These are phyloP conservation scores for Posidonia oceanica DNA, from an alignment of 116 monocot species.

Conservation along the genomic window DNA sequence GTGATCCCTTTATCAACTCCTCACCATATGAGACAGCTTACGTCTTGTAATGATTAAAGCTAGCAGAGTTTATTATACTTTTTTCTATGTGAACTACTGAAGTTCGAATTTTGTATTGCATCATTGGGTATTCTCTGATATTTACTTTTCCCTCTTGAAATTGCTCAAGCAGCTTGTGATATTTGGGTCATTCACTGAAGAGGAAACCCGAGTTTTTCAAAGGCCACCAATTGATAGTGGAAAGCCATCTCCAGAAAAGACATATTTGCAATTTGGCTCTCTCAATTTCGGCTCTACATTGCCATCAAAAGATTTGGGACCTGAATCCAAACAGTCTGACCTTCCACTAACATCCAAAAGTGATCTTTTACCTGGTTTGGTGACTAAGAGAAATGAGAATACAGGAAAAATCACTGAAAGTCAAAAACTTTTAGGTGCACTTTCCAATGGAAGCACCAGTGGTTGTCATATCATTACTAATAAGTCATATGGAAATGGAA, in stretches of 20 bases:
- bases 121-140: no score
- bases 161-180: slow-evolving; percentile 43
- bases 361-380: not conserved
- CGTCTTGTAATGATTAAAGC: no score
- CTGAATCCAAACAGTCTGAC: slow-evolving; percentile 10
- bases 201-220: slow-evolving; percentile 50
- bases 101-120: no score
- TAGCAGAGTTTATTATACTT: no score
- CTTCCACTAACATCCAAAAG: slow-evolving; percentile 9
- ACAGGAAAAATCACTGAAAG: not conserved
- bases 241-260: slow-evolving; percentile 10
- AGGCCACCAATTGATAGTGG: slow-evolving; percentile 16
- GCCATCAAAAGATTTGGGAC: slow-evolving; percentile 16
- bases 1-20: no score
- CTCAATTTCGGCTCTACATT: slow-evolving; percentile 35
- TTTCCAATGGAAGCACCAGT: slow-evolving; percentile 20
- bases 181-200: slow-evolving; percentile 87
- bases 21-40: no score
- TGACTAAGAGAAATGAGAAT: not conserved
- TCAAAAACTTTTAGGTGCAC: slow-evolving; percentile 9
- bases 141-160: not conserved
- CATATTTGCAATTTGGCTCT: slow-evolving; percentile 61
- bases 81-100: no score
- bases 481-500: slow-evolving; percentile 12
- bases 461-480: not conserved